Conservation (phyloP, 2,329 filamentous ascomycete genomes). For the Cladosporium sp. region DNA sequence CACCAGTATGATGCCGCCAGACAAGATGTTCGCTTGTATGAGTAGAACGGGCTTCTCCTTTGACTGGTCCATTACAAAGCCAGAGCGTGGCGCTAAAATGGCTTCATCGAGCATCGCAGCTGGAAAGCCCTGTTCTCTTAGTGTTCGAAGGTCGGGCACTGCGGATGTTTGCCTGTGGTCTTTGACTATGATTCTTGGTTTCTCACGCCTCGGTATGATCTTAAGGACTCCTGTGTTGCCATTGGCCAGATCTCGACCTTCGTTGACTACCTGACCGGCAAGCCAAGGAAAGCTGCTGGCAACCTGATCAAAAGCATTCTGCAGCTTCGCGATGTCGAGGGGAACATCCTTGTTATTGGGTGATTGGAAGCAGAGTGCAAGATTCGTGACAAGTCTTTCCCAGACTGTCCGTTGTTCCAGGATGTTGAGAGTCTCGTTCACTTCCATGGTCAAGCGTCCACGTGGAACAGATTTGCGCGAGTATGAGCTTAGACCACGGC, state of each 20-base stretch:
- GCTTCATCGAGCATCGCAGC: neutral
- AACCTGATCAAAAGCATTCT: neutral
- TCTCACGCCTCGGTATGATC: neutral
- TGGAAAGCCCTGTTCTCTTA: neutral
- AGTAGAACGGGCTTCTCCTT: neutral
- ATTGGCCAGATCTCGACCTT: neutral
- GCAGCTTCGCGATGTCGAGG: neutral
- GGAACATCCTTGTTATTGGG: neutral
- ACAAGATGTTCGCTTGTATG: neutral
- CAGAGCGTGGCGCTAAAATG: neutral
- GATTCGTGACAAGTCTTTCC: neutral
- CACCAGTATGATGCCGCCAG: neutral
- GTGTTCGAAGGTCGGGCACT: neutral
- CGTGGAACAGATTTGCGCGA: too few relatives aligned
- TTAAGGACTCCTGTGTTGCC: neutral
- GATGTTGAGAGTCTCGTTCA: neutral
- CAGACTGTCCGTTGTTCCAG: neutral
- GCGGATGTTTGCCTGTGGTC: neutral
- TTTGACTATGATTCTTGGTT: neutral
- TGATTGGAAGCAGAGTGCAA: neutral
- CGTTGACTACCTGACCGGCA: neutral
- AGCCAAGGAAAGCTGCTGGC: neutral
- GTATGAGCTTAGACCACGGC: too few relatives aligned
- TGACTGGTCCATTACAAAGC: neutral
- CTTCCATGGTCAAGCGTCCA: neutral